Conservation (phyloP, 768 basidiomycete species). For the Baorangia bicolor region DNA sequence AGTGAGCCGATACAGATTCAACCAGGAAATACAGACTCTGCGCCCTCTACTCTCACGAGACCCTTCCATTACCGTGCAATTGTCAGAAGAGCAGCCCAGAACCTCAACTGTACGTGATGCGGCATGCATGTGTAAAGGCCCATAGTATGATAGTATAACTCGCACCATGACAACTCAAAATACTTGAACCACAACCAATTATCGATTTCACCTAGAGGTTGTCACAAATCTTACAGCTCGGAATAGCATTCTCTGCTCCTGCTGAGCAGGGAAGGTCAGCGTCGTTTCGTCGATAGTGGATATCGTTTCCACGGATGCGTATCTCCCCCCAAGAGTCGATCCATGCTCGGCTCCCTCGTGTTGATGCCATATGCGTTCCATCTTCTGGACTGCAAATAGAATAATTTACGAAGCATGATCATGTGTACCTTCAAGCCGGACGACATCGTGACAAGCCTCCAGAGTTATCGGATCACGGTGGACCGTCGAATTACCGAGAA, state of each 20-base stretch:
- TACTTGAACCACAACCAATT: neutral
- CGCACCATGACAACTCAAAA: neutral
- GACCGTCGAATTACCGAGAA: conserved; percentile 5
- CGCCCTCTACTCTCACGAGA: conserved; percentile 9
- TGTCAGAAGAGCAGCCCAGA: conserved; percentile 1
- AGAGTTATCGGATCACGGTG: neutral
- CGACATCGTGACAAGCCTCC: neutral
- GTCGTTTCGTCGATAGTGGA: neutral
- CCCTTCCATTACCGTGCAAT: neutral
- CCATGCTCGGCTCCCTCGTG: conserved; percentile 1
- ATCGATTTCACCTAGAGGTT: neutral
- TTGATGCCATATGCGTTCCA: conserved; percentile 1
- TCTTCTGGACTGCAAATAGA: neutral
- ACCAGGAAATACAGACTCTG: neutral
- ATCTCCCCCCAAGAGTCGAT: conserved; percentile 5
- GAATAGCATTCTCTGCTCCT: neutral
- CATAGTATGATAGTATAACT: no score
- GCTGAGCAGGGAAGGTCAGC: neutral
- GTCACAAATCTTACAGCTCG: neutral
- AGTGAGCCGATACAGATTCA: neutral
- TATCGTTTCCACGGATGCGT: conserved; percentile 9
- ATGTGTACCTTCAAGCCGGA: neutral
- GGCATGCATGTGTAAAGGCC: neutral
- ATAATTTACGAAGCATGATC: conserved; percentile 1
- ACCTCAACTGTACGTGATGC: conserved; percentile 18